A percentile compares a stretch with the other conserved stretches of the same genome.
Conservation (phyloP, 371 early-diverging fungal species). For the Mortierella sp. region DNA sequence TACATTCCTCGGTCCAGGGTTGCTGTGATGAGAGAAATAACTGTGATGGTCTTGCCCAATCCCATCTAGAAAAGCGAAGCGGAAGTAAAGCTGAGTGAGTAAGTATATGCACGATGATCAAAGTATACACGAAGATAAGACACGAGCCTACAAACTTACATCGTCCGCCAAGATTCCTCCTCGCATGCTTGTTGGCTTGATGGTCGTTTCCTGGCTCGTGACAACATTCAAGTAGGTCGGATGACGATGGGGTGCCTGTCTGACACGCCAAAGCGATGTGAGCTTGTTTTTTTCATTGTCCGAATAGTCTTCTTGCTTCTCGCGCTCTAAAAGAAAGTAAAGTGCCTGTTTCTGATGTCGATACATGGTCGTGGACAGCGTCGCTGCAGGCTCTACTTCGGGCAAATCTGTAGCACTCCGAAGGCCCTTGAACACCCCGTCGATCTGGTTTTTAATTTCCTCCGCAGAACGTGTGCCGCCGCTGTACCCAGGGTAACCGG, state of each 20-base stretch:
- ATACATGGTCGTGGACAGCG: conserved; percentile 62
- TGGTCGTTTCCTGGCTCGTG: conserved; percentile 55
- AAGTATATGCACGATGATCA: background rate
- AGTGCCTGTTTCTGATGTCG: conserved; percentile 75
- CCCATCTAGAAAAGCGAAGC: conserved; percentile 60
- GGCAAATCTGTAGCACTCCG: conserved; percentile 63
- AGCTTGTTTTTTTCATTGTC: conserved; percentile 54
- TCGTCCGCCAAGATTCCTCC: conserved; percentile 52
- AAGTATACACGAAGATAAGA: background rate
- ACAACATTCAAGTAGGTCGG: conserved; percentile 58
- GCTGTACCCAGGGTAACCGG: conserved; percentile 16
- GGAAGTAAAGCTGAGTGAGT: background rate
- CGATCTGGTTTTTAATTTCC: conserved; percentile 65
- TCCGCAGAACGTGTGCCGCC: conserved; percentile 43
- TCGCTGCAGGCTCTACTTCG: conserved; percentile 59
- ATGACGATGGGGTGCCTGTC: conserved; percentile 36
- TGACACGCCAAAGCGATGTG: conserved; percentile 47
- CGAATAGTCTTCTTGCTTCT: conserved; percentile 57
- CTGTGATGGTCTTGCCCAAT: conserved; percentile 72
- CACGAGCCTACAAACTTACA: conserved; percentile 13
- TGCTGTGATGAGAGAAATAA: conserved; percentile 64
- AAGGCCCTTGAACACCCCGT: conserved; percentile 65
- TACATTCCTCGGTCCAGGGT: conserved; percentile 43
- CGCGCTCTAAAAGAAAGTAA: conserved; percentile 66
- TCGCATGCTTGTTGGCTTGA: conserved; percentile 55